phyloP scores from a whole-genome alignment of 2,329 filamentous ascomycete species.

The Pseudocercospora pini-densiflorae region DNA sequence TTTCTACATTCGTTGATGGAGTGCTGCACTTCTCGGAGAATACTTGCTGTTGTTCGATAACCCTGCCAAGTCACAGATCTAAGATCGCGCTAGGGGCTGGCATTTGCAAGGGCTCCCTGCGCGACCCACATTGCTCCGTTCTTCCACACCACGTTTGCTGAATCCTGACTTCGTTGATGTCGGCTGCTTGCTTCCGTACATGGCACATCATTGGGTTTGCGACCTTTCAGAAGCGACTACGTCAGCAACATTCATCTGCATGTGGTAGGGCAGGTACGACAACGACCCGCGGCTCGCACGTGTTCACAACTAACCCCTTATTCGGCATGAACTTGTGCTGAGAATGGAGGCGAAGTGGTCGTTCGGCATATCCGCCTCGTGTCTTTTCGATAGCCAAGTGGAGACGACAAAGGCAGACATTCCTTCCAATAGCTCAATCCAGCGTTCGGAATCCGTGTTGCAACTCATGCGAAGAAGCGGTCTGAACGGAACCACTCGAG shows the following conservation, averaged over 20 bases:
- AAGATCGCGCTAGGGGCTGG: conserved; percentile 7
- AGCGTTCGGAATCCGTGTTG: not conserved
- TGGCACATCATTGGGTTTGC: too few species aligned
- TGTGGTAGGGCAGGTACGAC: not conserved
- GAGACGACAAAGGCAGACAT: not conserved
- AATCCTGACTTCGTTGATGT: conserved; percentile 4
- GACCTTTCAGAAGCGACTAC: not conserved
- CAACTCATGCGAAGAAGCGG: not conserved
- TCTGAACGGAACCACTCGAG: not conserved
- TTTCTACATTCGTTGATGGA: not conserved
- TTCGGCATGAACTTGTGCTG: not conserved
- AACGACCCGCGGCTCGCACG: too few species aligned
- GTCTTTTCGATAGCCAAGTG: not conserved
- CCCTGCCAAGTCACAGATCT: conserved; percentile 4
- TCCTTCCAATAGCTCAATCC: not conserved
- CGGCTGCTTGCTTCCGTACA: conserved; percentile 11
- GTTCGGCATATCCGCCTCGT: not conserved
- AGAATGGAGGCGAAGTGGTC: not conserved
- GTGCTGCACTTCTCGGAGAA: not conserved
- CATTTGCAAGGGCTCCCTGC: not conserved
- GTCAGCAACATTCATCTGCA: conserved; percentile 16
- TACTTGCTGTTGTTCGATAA: not conserved
- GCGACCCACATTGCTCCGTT: not conserved
- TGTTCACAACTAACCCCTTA: too few species aligned
- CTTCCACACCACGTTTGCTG: not conserved